phyloP scores from a whole-genome alignment of 768 basidiomycete genomes.

The Termitomyces sp. region DNA sequence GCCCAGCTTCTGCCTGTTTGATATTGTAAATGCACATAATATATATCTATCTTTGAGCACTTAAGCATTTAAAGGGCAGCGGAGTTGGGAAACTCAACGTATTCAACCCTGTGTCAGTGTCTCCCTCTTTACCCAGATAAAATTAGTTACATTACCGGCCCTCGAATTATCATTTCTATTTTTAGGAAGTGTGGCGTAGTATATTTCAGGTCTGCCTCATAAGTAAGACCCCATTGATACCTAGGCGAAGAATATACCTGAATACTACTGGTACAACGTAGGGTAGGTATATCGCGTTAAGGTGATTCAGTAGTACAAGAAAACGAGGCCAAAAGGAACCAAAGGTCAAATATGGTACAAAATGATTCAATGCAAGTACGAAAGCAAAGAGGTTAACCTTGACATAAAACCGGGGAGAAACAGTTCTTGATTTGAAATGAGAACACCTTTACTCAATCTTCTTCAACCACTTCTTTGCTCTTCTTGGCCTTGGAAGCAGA shows the following conservation, averaged over 20 bases:
- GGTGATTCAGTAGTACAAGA: neutral
- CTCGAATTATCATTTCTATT: no score
- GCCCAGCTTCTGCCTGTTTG: no score
- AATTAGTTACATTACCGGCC: no score
- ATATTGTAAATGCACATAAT: no score
- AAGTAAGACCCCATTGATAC: no score
- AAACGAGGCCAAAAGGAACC: neutral
- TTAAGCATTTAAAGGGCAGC: no score
- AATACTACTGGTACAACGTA: neutral
- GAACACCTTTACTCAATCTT: conserved; percentile 19
- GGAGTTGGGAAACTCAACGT: no score
- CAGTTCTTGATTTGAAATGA: neutral
- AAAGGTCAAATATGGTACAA: neutral
- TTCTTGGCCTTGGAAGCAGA: conserved; percentile 38
- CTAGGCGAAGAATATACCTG: neutral
- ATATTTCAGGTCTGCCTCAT: neutral
- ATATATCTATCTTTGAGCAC: no score
- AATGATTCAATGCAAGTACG: neutral
- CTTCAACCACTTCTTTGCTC: conserved; percentile 43
- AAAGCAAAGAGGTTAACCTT: neutral
- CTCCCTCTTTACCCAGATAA: no score
- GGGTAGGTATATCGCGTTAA: neutral
- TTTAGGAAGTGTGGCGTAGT: neutral
- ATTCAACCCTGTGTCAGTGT: no score
- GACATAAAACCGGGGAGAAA: neutral